Conservation (phyloP, 1,284 basidiomycete genomes). For the Mycena sp. region DNA sequence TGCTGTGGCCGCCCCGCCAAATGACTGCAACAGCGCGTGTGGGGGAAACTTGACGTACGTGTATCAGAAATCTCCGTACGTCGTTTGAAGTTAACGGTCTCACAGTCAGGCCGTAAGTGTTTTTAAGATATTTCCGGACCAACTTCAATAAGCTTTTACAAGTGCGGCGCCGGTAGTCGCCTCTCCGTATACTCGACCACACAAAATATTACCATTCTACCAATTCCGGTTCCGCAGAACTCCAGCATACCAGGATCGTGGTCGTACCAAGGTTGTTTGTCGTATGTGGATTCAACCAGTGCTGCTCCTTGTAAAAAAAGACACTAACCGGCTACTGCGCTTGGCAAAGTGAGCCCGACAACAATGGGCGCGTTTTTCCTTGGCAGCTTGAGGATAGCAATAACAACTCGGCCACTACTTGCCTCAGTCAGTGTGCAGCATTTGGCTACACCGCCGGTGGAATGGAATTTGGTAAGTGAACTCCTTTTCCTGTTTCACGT, state of each 20-base stretch:
- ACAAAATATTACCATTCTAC: constrained; percentile 58
- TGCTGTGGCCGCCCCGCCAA: constrained; percentile 50
- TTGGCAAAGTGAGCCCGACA: constrained; percentile 41
- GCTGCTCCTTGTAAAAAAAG: too few relatives aligned
- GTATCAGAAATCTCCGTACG: not conserved
- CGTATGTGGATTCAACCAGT: too few relatives aligned
- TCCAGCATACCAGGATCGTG: constrained; percentile 68
- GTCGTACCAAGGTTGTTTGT: constrained; percentile 71
- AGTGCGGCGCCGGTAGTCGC: constrained; percentile 41
- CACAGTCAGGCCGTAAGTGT: constrained; percentile 15
- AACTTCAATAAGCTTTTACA: not conserved
- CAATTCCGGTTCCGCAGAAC: constrained; percentile 67
- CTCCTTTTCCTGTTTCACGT: not conserved
- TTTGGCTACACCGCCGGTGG: constrained; percentile 76
- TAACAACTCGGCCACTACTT: constrained; percentile 69
- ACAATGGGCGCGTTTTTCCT: constrained; percentile 58
- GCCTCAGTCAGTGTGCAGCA: constrained; percentile 68
- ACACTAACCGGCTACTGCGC: too few relatives aligned
- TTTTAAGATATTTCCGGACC: not conserved
- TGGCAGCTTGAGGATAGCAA: constrained; percentile 64
- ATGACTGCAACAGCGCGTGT: constrained; percentile 63
- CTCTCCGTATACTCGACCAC: constrained; percentile 72
- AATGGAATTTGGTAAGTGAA: constrained; percentile 55
- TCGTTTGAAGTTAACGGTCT: not conserved
- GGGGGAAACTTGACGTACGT: constrained; percentile 39